Evolutionary conservation across 768 basidiomycete species (phyloP), one percentile per base, ranked within the genome.

Genomic region (Lyophyllum semitale): DNA sequence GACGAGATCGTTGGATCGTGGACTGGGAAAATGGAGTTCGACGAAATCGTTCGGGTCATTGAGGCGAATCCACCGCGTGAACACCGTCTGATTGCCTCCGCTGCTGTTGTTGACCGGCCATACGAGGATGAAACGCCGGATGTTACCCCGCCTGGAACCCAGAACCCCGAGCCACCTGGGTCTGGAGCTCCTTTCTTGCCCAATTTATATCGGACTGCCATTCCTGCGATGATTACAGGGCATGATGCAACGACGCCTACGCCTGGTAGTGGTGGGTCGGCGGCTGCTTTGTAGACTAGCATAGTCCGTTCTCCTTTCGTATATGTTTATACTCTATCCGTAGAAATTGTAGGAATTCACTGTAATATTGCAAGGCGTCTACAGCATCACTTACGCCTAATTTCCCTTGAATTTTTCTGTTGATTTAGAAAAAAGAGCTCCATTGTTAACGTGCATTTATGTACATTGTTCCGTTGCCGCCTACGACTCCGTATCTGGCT

Each of bases 21-120:
- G 80, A 79, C 79, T 1, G 89, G 88, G 15, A 81, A 85, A 60
- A 73, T 81, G 32, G 88, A 89, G 47, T 81, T 89, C 54, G 67
- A 71, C 8, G 75, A 80, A 8, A 81, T 90, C 23, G 74, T 79
- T 22, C 60, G 76, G 37, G 74, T 77, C 1, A 83, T 91, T 48
- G 77, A 81, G 61, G 68, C 71, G 27, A 74, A 78, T 20, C 66
- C 73, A 18, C 77, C 76, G 8, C 66, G 70, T 35, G 66, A 70
- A 27, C 72, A 73, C 43, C 67, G 70, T 51, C 68, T 70, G 59
- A 52, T 65, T 52, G 68, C 71, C 6, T 63, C 64, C 29, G 59
- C 59, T 8, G 66, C 69, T 38, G 12, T 58, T 63, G 23, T 46
- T 45, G 30, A 54, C 44, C 38, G 63, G 20, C 64, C 68, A 11